phyloP scores from a whole-genome alignment of 192 early-diverging fungal genomes.

The Coemansia sp. region DNA sequence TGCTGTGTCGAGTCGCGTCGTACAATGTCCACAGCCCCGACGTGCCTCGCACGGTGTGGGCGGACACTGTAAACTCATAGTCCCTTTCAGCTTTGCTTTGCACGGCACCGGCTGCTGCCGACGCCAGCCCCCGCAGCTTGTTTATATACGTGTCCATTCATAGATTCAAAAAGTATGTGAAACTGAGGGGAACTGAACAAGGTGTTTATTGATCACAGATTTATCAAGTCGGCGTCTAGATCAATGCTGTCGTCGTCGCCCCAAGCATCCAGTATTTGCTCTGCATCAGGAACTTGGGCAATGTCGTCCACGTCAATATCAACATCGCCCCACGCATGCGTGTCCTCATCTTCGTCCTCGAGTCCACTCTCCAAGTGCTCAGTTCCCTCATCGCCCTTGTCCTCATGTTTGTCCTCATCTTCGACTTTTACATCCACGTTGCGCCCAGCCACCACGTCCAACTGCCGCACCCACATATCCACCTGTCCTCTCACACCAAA shows the following conservation, averaged over 20 bases:
- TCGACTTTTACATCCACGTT: neutral
- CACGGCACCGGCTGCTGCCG: constrained; percentile 43
- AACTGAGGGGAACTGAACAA: neutral
- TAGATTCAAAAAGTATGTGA: neutral
- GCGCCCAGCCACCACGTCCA: constrained; percentile 17
- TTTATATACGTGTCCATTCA: constrained; percentile 47
- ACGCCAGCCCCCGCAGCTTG: constrained; percentile 49
- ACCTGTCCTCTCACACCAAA: neutral
- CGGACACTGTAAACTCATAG: constrained; percentile 27
- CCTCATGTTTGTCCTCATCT: no score
- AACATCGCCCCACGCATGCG: neutral
- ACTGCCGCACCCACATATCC: constrained; percentile 20
- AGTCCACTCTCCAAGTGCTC: no score
- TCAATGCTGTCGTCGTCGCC: constrained; percentile 31
- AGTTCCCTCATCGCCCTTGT: no score
- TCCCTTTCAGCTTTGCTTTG: constrained; percentile 47
- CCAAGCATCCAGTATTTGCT: constrained; percentile 22
- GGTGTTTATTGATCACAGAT: constrained; percentile 3
- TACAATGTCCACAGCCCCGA: constrained; percentile 76
- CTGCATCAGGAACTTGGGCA: neutral
- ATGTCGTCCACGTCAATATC: neutral
- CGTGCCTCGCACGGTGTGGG: neutral
- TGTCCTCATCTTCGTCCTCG: no score
- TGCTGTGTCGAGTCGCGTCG: constrained; percentile 58
- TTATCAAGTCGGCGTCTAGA: constrained; percentile 34